Evolutionary conservation across 768 basidiomycete species (phyloP), one percentile per base, ranked within the genome.

Genomic region (Coprinellus aureogranulatus): DNA sequence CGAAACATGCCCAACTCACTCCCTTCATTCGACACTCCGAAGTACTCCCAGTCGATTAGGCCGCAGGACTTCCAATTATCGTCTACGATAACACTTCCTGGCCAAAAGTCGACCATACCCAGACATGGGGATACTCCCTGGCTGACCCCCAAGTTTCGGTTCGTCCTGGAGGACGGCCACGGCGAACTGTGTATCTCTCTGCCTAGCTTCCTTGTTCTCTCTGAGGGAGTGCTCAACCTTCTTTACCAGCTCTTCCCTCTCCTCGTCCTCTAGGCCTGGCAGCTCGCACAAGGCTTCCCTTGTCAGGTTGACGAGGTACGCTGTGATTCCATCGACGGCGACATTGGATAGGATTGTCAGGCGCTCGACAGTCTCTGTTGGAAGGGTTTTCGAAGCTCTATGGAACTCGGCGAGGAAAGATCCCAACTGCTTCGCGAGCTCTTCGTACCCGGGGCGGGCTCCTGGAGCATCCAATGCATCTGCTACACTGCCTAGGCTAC

Each of bases 31-130:
- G 70, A 69, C 28, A 59, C 54, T 34, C 72, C 69, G 55, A 73
- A 73, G 57, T 73, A 69, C 48, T 72, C 72, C 72, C 70, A 72
- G 47, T 72, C 70, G 16, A 73, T 63, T 46, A 73, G 63, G 6
- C 70, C 65, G 40, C 57, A 64, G n/a, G 16, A 59, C 28, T 45
- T 34, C 26, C 39, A 25, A 11, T 59, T 57, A 11, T 44, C 47
- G 20, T 65, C 58, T 30, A 73, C 62, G 37, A 73, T 59, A n/a
- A 73, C 63, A 57, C 62, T 72, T 34, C 62, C 70, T 12, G 70
- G 68, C 70, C 72, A 71, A 46, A 72, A 67, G 53, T 72, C 71
- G 10, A 65, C 68, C 70, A 71, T 72, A 3, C 68, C 68, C 25
- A 69, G 55, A 51, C 69, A 70, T n/a, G n/a, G n/a, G n/a, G n/a